Conservation (phyloP, 805 yeast species). For the Starmera dryadoides region DNA sequence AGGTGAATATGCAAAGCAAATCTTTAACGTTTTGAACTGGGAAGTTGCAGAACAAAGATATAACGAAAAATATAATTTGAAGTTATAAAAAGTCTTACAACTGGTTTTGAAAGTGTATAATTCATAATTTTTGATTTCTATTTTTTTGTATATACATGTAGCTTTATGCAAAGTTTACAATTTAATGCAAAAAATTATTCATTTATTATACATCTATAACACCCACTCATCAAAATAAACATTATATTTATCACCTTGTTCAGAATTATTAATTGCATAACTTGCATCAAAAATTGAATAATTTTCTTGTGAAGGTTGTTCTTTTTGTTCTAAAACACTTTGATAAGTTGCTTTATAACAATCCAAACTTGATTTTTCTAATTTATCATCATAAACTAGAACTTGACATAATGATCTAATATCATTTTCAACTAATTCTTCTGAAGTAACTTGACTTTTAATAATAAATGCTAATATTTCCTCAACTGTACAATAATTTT, state of each 20-base stretch:
- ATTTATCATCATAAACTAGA: slow-evolving; percentile 74
- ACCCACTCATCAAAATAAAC: slow-evolving; percentile 46
- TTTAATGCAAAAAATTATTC: no score
- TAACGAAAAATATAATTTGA: slow-evolving; percentile 9
- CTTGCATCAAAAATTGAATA: slow-evolving; percentile 36
- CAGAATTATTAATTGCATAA: slow-evolving; percentile 31
- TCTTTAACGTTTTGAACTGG: slow-evolving; percentile 46
- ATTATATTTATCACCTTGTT: slow-evolving; percentile 29
- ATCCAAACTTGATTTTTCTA: slow-evolving; percentile 58
- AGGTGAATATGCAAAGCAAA: slow-evolving; percentile 41
- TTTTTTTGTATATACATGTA: neutral
- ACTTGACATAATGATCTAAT: slow-evolving; percentile 84
- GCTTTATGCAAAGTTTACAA: neutral
- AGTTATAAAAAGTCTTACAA: slow-evolving; percentile 2
- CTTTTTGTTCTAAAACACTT: slow-evolving; percentile 61
- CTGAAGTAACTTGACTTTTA: slow-evolving; percentile 67
- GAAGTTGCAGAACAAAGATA: slow-evolving; percentile 40
- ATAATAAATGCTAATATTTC: slow-evolving; percentile 71
- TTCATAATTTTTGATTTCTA: neutral
- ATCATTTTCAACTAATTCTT: slow-evolving; percentile 68
- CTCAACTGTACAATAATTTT: slow-evolving; percentile 61
- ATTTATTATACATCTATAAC: no score
- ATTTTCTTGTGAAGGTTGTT: slow-evolving; percentile 19
- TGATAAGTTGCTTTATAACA: slow-evolving; percentile 80
- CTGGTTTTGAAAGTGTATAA: neutral